Conservation (phyloP, 352 stramenopile genomes). For the Pythium biforme region DNA sequence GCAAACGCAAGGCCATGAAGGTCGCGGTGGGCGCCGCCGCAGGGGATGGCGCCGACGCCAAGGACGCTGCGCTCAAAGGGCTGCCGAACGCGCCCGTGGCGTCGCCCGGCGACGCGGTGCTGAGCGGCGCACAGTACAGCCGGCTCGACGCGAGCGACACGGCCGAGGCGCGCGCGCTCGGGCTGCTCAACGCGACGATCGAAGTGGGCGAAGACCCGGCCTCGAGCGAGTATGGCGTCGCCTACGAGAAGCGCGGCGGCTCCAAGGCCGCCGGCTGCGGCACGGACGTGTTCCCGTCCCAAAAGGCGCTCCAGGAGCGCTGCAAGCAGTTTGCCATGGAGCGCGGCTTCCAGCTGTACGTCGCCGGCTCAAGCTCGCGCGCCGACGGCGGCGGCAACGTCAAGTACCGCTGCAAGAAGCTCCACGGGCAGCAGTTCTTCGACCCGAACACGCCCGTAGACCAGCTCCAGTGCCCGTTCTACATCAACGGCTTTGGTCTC, state of each 20-base stretch:
- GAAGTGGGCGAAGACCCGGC: slow-evolving; percentile 42
- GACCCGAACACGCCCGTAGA: slow-evolving; percentile 48
- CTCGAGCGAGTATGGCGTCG: slow-evolving; percentile 61
- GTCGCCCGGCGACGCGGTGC: background rate
- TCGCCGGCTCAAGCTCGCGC: slow-evolving; percentile 63
- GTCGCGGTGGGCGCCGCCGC: slow-evolving; percentile 2
- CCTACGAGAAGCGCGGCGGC: slow-evolving; percentile 75
- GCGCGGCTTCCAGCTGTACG: slow-evolving; percentile 71
- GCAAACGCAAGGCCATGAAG: slow-evolving; percentile 18
- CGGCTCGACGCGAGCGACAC: slow-evolving; percentile 64
- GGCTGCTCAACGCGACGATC: slow-evolving; percentile 46
- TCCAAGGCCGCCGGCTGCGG: slow-evolving; percentile 50
- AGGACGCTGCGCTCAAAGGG: slow-evolving; percentile 16
- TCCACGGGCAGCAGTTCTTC: slow-evolving; percentile 77
- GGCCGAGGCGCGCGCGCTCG: slow-evolving; percentile 41
- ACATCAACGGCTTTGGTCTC: slow-evolving; percentile 78
- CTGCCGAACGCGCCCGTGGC: slow-evolving; percentile 21
- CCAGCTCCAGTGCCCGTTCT: slow-evolving; percentile 71
- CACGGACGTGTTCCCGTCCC: slow-evolving; percentile 53
- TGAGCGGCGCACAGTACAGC: slow-evolving; percentile 39
- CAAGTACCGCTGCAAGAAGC: slow-evolving; percentile 84
- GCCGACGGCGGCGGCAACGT: slow-evolving; percentile 72
- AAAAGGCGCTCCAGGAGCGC: slow-evolving; percentile 66
- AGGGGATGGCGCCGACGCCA: background rate
- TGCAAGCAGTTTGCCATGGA: slow-evolving; percentile 81